Evolutionary conservation across 176 grass and related monocot genomes (phyloP), one percentile per base, ranked within the genome.

Genomic region (Avena insularis): DNA sequence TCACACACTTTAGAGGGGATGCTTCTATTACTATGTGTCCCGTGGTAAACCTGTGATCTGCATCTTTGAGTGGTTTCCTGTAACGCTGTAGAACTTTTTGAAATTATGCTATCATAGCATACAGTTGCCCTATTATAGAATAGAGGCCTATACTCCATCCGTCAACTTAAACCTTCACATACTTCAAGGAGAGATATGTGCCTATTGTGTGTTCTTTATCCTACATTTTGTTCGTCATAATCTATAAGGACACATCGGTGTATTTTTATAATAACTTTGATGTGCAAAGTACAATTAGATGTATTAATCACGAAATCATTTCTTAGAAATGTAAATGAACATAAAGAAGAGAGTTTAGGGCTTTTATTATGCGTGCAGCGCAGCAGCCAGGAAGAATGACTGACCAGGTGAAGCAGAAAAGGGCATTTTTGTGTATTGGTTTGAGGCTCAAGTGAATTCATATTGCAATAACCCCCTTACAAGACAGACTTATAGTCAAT

Each of bases 181-280:
- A 29, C 47, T 29, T 16, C 72, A 50, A 75, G 12, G n/a, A 75
- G 17, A 40, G 7, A 50, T 9, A 75, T 29, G 23, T 15, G 70
- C 12, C 43, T 48, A 11, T 48, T 25, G 0, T 66, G 11, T 75
- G 46, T 75, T 51, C 72, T 6, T 53, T 16, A 50, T 31, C 23
- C 47, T 53, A 29, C 72, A 75, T 75, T 75, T 29, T 53, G 72
- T 75, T 75, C 7, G 21, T 17, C 23, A 5, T 75, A 27, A 74
- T 48, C 43, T 73, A 20, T 3, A 48, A 23, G 40, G 40, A 49
- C 23, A 49, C 29, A 53, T 27, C 47, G 6, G 47, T 10, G 72
- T 53, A 29, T 23, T 15, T 23, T 15, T 29, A 50, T 17, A 50
- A 33, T 66, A 35, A 66, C 12, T 66, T 66, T 35, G 27, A 66